Conservation (phyloP, 331 rosid genomes). For the Rhamnella rubrinervis region DNA sequence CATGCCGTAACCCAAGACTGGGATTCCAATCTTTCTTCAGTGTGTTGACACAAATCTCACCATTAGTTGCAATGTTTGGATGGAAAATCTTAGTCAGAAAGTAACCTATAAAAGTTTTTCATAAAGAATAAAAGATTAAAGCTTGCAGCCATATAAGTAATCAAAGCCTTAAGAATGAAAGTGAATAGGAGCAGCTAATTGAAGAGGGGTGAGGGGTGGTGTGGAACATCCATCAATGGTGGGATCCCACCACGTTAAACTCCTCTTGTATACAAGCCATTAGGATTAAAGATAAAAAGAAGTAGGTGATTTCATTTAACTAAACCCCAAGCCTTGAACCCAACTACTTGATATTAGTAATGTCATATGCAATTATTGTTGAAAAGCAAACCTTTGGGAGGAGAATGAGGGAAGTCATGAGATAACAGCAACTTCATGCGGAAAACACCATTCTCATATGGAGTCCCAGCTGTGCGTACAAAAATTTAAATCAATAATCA, state of each 20-base stretch:
- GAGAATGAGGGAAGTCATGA: constrained; percentile 83
- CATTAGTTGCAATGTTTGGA: constrained; percentile 83
- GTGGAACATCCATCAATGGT: too few species aligned
- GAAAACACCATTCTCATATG: constrained; percentile 92
- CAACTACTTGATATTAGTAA: not conserved
- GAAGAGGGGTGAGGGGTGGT: too few species aligned
- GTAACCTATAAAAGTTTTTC: constrained; percentile 53
- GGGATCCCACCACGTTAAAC: too few species aligned
- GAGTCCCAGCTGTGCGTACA: constrained; percentile 83
- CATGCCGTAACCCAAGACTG: constrained; percentile 87
- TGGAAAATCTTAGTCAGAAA: constrained; percentile 90
- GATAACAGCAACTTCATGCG: constrained; percentile 87
- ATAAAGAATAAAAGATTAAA: constrained; percentile 12
- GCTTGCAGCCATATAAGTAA: not conserved
- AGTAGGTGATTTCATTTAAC: too few species aligned
- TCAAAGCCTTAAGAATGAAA: not conserved
- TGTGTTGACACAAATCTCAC: constrained; percentile 97
- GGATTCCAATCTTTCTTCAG: constrained; percentile 99
- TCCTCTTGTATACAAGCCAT: too few species aligned
- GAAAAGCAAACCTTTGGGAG: constrained; percentile 77
- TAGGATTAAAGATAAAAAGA: too few species aligned
- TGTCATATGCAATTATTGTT: not conserved
- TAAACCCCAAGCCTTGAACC: not conserved
- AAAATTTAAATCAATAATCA: constrained; percentile 19
- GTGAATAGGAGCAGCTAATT: too few species aligned